Conservation (phyloP, 2,329 filamentous ascomycete genomes). For the Fusarium annulatum region DNA sequence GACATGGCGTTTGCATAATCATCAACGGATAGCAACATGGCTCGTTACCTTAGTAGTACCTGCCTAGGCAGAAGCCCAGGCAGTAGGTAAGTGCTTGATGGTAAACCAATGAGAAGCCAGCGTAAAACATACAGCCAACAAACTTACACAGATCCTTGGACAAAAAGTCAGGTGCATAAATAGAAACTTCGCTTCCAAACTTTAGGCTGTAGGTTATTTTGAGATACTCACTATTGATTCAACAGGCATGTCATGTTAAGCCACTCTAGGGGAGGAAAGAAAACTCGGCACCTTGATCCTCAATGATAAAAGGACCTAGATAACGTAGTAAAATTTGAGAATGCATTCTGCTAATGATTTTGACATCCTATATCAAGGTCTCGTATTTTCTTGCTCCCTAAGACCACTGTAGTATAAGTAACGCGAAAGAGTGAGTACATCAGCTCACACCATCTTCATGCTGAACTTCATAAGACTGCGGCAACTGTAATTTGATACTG, state of each 20-base stretch:
- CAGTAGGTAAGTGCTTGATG: not conserved
- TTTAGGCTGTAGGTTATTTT: not conserved
- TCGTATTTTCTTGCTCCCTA: no score
- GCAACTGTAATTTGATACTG: not conserved
- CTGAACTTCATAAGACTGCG: not conserved
- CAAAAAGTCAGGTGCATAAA: not conserved
- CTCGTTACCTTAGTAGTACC: not conserved
- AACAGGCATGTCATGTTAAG: not conserved
- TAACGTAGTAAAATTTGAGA: no score
- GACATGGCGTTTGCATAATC: not conserved
- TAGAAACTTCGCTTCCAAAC: not conserved
- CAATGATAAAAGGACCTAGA: no score
- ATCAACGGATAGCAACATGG: not conserved
- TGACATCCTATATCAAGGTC: no score
- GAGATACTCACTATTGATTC: not conserved
- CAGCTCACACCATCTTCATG: not conserved
- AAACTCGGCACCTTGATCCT: no score
- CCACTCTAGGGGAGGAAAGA: not conserved
- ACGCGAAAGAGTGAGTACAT: not conserved
- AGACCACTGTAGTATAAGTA: not conserved
- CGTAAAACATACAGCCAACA: not conserved
- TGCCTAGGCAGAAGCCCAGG: slow-evolving; percentile 12
- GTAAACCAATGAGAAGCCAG: slow-evolving; percentile 1
- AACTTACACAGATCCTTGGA: not conserved
- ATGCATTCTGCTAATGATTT: no score